Evolutionary conservation across 2,329 filamentous ascomycete genomes (phyloP), one percentile per base, ranked within the genome.

Genomic region (Fusarium falciforme): DNA sequence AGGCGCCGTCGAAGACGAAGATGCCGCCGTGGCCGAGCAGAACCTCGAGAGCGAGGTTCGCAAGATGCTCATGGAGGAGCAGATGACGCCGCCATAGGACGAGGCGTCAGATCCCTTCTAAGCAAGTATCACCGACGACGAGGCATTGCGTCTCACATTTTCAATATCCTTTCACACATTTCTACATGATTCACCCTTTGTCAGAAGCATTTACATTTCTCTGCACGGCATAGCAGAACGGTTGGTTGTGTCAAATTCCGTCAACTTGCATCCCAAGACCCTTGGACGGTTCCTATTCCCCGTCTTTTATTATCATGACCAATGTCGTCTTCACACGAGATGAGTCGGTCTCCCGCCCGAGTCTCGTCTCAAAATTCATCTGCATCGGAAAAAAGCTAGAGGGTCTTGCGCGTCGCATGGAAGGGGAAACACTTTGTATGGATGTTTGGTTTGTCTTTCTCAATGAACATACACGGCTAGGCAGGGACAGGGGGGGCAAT

Each of bases 41-140:
- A 85, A 84, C 40, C 72, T 86, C 31, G 85, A 86, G 78, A 79
- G 79, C n/a, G 83, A 85, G 70, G 85, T 86, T 47, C 82, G 83
- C 65, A 81, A 81, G 79, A 85, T 86, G 84, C 78, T 84, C 78
- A 81, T 86, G 79, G 76, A 80, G 66, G 78, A 80, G 47, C 74
- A 82, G 61, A 80, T 83, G 78, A 84, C 83, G 57, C 83, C 83
- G 58, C 82, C 82, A 6, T 84, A 83, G 79, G 75, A 76, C 4
- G 74, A 68, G 42, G 35, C 35, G 44, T 38, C 47, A 16, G 33
- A 54, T 57, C 64, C 42, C 25, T 64, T 67, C 60, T 72, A 33
- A 68, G 35, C 64, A 64, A 64, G 59, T 20, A 29, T 35, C 20
- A 31, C 27, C 8, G 16, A 33, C 49, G 27, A 20, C 22, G 49